Conservation (phyloP, 1,284 basidiomycete species). For the Sutorius eximius region DNA sequence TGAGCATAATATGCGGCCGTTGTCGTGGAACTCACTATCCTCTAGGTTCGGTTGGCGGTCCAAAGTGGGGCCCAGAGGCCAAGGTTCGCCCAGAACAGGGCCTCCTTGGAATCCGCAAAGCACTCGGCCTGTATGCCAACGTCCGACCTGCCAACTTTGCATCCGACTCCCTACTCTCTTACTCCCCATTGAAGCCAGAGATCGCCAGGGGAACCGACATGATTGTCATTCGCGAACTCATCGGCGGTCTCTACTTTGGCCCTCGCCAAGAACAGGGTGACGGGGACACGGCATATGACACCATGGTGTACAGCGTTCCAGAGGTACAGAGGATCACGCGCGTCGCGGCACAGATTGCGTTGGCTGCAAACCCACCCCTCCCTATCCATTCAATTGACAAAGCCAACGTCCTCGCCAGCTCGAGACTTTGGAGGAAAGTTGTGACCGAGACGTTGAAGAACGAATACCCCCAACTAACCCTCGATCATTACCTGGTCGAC, state of each 20-base stretch:
- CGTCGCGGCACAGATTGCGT: conserved; percentile 92
- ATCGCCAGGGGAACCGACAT: conserved; percentile 87
- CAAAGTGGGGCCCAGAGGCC: conserved; percentile 94
- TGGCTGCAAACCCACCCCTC: conserved; percentile 82
- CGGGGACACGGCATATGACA: conserved; percentile 79
- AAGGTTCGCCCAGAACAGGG: conserved; percentile 96
- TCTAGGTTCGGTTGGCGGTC: conserved; percentile 92
- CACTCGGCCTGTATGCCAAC: conserved; percentile 94
- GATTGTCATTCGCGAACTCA: conserved; percentile 94
- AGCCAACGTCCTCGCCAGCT: conserved; percentile 97
- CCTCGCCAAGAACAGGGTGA: conserved; percentile 85
- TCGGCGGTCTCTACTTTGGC: conserved; percentile 93
- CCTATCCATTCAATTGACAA: conserved; percentile 96
- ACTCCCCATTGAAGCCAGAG: conserved; percentile 92
- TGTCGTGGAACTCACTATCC: conserved; percentile 3
- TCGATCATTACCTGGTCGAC: conserved; percentile 94
- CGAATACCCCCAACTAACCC: conserved; percentile 84
- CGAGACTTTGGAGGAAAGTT: conserved; percentile 91
- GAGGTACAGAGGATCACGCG: conserved; percentile 96
- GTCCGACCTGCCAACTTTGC: conserved; percentile 97
- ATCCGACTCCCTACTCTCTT: conserved; percentile 83
- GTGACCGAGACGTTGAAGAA: conserved; percentile 80
- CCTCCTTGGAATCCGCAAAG: conserved; percentile 89
- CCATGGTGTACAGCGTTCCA: conserved; percentile 87
- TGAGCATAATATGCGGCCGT: conserved; percentile 34